Percentiles rank a stretch among this genome's conserved stretches.
phyloP scores from a whole-genome alignment of 2,329 filamentous ascomycete species.

The Epichloe amarillans region DNA sequence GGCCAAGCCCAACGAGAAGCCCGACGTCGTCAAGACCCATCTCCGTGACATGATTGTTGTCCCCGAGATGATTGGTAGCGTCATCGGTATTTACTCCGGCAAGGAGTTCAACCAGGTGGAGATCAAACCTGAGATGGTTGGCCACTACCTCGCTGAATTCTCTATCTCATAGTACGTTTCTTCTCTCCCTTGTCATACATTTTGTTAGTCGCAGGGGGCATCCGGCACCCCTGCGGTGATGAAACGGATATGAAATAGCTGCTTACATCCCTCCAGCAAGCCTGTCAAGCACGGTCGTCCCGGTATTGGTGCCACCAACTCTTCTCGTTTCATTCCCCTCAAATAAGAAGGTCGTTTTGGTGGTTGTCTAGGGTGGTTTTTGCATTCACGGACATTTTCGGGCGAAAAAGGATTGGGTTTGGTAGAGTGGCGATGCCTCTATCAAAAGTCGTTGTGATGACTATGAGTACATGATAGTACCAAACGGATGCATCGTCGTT shows the following conservation, averaged over 20 bases:
- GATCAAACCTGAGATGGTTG: conserved; percentile 99
- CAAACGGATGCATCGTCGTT: conserved; percentile 27
- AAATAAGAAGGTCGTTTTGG: conserved; percentile 64
- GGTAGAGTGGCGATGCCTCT: conserved; percentile 32
- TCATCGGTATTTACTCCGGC: conserved; percentile 98
- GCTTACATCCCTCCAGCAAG: conserved; percentile 59
- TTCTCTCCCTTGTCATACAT: background rate
- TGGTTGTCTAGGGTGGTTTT: conserved; percentile 34
- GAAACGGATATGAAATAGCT: background rate
- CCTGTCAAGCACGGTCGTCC: conserved; percentile 99
- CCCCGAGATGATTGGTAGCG: conserved; percentile 98
- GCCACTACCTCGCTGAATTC: conserved; percentile 98
- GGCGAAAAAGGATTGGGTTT: conserved; percentile 46
- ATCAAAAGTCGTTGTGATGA: conserved; percentile 31
- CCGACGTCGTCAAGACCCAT: conserved; percentile 97
- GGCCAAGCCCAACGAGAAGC: conserved; percentile 99
- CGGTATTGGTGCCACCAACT: conserved; percentile 99
- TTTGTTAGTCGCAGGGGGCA: no score
- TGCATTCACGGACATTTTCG: conserved; percentile 43
- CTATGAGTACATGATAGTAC: conserved; percentile 31
- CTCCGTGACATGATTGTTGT: conserved; percentile 99
- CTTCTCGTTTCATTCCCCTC: conserved; percentile 99
- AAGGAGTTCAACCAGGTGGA: conserved; percentile 99
- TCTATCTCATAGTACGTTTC: conserved; percentile 94
- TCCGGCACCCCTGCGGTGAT: background rate